Percentiles rank a stretch among this genome's conserved stretches.
These are phyloP conservation scores for Asterophora parasitica DNA, from an alignment of 768 basidiomycete species.

Conservation along the genomic window DNA sequence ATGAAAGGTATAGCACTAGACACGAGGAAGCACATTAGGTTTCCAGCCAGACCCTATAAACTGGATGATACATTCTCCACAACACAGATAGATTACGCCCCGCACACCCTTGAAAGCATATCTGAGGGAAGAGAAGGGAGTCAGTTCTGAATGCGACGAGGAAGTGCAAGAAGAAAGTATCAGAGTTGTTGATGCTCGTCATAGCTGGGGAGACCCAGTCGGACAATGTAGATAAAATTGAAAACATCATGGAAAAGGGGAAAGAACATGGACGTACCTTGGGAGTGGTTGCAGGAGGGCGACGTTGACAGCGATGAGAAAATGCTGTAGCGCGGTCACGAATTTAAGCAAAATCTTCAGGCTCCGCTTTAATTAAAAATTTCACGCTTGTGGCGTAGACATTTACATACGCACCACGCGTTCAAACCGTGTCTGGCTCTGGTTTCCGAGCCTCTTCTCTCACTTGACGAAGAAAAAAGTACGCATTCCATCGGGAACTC, in stretches of 20 bases:
- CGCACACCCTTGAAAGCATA: slow-evolving; percentile 1
- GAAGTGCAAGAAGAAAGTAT: slow-evolving; percentile 17
- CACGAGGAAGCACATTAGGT: slow-evolving; percentile 24
- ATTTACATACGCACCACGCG: slow-evolving; percentile 4
- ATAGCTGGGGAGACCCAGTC: slow-evolving; percentile 48
- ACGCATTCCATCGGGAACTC: neutral
- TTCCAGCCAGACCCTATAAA: slow-evolving; percentile 12
- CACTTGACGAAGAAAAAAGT: slow-evolving; percentile 3
- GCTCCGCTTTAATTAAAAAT: slow-evolving; percentile 35
- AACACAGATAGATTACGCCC: slow-evolving; percentile 6
- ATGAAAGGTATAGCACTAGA: slow-evolving; percentile 20
- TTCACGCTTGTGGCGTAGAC: slow-evolving; percentile 17
- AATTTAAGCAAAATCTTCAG: slow-evolving; percentile 10
- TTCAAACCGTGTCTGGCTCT: slow-evolving; percentile 2
- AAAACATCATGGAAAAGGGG: slow-evolving; percentile 47
- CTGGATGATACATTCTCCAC: slow-evolving; percentile 17
- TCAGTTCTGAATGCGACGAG: slow-evolving; percentile 6
- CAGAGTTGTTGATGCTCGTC: slow-evolving; percentile 42
- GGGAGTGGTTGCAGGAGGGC: neutral
- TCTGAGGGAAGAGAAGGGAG: slow-evolving; percentile 1
- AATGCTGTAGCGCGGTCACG: too few relatives aligned
- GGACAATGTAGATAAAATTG: slow-evolving; percentile 90
- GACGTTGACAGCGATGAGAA: neutral
- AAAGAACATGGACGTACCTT: slow-evolving; percentile 5
- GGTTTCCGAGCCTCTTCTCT: neutral